Conservation (phyloP, 2,329 filamentous ascomycete species). For the Aspergillus pseudotamarii region DNA sequence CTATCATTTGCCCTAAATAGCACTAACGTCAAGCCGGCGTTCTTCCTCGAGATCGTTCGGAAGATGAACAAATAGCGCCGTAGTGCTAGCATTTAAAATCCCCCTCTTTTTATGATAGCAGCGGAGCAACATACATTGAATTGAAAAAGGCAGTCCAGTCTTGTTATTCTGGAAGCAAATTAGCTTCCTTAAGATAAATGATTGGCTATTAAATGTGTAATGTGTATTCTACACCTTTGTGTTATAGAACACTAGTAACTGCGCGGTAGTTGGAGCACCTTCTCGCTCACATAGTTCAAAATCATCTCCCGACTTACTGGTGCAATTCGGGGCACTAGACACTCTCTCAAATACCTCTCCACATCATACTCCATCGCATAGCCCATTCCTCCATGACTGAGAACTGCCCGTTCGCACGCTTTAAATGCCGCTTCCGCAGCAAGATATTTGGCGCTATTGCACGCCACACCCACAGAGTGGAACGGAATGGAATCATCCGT, state of each 20-base stretch:
- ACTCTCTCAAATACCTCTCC: slow-evolving; percentile 62
- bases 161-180: no score
- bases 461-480: slow-evolving; percentile 64
- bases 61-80: no score
- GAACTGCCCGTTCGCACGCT: slow-evolving; percentile 60
- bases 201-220: no score
- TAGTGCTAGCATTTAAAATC: no score
- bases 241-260: slow-evolving; percentile 40
- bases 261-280: slow-evolving; percentile 45
- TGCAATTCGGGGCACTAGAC: slow-evolving; percentile 61
- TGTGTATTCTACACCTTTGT: no score
- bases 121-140: no score
- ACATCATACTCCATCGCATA: slow-evolving; percentile 67
- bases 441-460: slow-evolving; percentile 70
- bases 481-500: slow-evolving; percentile 56
- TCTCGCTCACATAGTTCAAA: slow-evolving; percentile 49
- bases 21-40: no score
- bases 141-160: no score
- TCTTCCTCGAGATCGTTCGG: no score
- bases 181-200: no score
- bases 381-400: slow-evolving; percentile 64
- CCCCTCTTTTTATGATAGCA: no score
- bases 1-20: no score
- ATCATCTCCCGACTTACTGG: slow-evolving; percentile 59
- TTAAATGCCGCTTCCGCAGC: slow-evolving; percentile 64